Evolutionary conservation across 1,284 basidiomycete genomes (phyloP).

Genomic region (Hemileia vastatrix): DNA sequence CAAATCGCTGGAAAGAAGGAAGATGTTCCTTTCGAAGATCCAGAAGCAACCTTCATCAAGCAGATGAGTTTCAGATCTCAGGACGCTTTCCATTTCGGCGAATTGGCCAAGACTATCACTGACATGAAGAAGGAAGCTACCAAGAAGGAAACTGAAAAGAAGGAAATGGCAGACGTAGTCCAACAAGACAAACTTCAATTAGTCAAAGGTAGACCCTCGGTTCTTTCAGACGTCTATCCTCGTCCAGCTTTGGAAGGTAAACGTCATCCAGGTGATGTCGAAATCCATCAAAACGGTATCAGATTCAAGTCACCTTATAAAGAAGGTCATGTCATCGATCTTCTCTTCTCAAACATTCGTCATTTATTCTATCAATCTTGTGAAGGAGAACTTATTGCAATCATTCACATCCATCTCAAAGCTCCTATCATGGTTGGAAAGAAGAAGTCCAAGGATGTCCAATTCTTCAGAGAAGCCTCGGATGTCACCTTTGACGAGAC

Average conservation of each 20-base stretch:
- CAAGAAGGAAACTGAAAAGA: slow-evolving; percentile 93
- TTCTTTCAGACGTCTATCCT: slow-evolving; percentile 86
- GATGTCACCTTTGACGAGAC: slow-evolving; percentile 98
- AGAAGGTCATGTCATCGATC: slow-evolving; percentile 70
- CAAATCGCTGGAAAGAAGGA: slow-evolving; percentile 98
- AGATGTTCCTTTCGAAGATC: slow-evolving; percentile 97
- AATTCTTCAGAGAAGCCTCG: slow-evolving; percentile 96
- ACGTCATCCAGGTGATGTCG: slow-evolving; percentile 95
- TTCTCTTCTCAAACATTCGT: slow-evolving; percentile 95
- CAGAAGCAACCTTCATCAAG: slow-evolving; percentile 90
- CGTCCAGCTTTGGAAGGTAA: slow-evolving; percentile 88
- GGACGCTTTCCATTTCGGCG: slow-evolving; percentile 78
- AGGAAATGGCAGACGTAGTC: slow-evolving; percentile 93
- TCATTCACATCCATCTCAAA: slow-evolving; percentile 87
- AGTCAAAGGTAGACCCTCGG: slow-evolving; percentile 73
- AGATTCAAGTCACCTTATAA: slow-evolving; percentile 73
- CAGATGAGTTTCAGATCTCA: slow-evolving; percentile 87
- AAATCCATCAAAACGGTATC: slow-evolving; percentile 95
- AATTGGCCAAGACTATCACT: slow-evolving; percentile 80
- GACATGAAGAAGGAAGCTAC: slow-evolving; percentile 93
- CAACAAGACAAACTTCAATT: slow-evolving; percentile 84
- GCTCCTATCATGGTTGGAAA: slow-evolving; percentile 98
- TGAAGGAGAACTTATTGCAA: slow-evolving; percentile 87
- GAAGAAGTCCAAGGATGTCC: slow-evolving; percentile 95
- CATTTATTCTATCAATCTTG: slow-evolving; percentile 99